Percentiles rank a stretch among this genome's conserved stretches.
Conservation (phyloP, 176 grass and related monocot species). For the Carex littledalei region DNA sequence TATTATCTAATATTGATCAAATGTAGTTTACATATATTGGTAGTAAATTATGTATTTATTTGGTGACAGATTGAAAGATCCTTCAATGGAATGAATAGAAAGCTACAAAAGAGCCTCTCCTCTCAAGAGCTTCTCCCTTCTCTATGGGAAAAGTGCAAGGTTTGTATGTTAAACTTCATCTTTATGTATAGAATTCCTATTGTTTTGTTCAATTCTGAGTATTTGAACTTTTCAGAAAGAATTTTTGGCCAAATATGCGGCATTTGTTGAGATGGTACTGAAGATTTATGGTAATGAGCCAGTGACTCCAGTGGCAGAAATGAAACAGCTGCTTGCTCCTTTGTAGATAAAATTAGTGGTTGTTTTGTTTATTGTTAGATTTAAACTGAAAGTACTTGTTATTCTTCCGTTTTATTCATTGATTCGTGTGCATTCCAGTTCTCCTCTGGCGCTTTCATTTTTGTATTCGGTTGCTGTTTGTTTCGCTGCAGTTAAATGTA, state of each 20-base stretch:
- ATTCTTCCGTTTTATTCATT: conserved; percentile 1
- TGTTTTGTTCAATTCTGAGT: conserved; percentile 3
- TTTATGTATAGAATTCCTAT: not conserved
- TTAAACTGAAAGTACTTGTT: not conserved
- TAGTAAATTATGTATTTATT: conserved; percentile 4
- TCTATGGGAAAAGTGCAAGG: conserved; percentile 94
- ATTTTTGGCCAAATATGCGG: conserved; percentile 81
- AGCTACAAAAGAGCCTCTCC: conserved; percentile 71
- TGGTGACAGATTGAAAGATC: conserved; percentile 78
- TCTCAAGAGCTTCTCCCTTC: conserved; percentile 91
- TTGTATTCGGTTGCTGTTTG: not conserved
- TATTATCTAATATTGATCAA: conserved; percentile 4
- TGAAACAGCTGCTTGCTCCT: conserved; percentile 48
- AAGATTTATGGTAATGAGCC: conserved; percentile 72
- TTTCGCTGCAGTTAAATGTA: not conserved
- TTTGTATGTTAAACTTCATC: conserved; percentile 13
- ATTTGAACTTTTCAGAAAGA: conserved; percentile 61
- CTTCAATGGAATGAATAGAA: conserved; percentile 76
- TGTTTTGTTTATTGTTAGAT: not conserved
- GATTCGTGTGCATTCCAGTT: conserved; percentile 17
- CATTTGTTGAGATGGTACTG: conserved; percentile 74
- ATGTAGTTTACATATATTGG: conserved; percentile 7
- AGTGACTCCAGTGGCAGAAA: conserved; percentile 57
- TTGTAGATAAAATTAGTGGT: conserved; percentile 34
- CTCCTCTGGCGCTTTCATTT: not conserved